A percentile compares a stretch with the other conserved stretches of the same genome.
phyloP scores from a whole-genome alignment of 2,329 filamentous ascomycete species.

The Calonectria pseudoreteaudii region DNA sequence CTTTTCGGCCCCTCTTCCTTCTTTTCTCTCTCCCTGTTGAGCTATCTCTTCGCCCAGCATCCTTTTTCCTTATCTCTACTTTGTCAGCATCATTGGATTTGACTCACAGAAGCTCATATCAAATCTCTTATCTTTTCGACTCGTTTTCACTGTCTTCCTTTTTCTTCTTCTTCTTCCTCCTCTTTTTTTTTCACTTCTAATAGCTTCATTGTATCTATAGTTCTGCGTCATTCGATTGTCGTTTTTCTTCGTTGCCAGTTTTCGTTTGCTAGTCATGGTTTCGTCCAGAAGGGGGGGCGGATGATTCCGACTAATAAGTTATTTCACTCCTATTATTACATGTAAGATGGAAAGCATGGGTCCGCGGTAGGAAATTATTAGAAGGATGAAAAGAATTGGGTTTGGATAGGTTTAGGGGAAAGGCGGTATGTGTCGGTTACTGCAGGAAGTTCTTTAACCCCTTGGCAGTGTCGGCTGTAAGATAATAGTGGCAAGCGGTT shows the following conservation, averaged over 20 bases:
- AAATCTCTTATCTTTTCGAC: neutral
- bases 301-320: conserved; percentile 12
- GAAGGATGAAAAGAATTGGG: neutral
- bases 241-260: conserved; percentile 7
- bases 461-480: neutral
- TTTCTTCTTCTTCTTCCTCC: neutral
- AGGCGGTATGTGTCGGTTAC: neutral
- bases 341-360: conserved; percentile 8
- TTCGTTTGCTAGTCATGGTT: conserved; percentile 20
- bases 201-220: conserved; percentile 42
- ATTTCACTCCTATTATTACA: conserved; percentile 7
- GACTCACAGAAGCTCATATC: neutral
- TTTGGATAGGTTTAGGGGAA: neutral
- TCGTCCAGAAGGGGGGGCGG: neutral
- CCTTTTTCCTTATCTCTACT: neutral
- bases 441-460: neutral
- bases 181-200: conserved; percentile 12
- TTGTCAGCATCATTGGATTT: neutral
- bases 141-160: neutral
- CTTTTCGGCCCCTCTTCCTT: neutral
- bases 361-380: neutral
- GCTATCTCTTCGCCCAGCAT: neutral
- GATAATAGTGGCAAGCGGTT: neutral
- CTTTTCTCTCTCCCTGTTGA: neutral
- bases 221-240: conserved; percentile 24